Base-by-base conservation (phyloP, 176 grass and related monocot species). In the Aegilops tauschii region DNA sequence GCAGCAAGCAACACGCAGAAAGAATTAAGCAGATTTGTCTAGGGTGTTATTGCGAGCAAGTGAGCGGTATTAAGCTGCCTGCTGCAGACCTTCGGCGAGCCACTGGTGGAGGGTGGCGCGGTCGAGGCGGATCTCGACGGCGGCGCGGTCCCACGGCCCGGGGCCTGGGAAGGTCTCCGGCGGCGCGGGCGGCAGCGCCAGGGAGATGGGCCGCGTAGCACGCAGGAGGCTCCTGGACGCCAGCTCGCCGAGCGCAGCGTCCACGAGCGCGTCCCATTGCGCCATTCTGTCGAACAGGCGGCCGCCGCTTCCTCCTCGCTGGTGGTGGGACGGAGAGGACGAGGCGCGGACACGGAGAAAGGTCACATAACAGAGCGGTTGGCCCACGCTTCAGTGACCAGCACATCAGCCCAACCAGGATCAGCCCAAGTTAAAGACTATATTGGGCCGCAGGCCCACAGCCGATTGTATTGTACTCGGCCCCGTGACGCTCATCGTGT, bases 201-300 rank as follows among this genome's bases (percentile, higher is more conserved):
- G 87, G 4, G 82, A 21, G 59, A 97, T 92, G 44, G 94, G 85
- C 9, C 86, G 94, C 20, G 92, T 94, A 7, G 90, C 76, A 0
- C 94, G 92, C 70, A 97, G 92, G 36, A 94, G 92, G 78, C 78
- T 89, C 80, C 58, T 97, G 90, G 87, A 80, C 13, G 83, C 82
- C 35, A 97, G 85, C 85, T 17, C 79, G 4, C 79, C 84, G 11
- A 97, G 85, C 27, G 92, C 88, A 6, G 64, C 70, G 35, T 94
- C 90, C 52, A 97, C 89, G 75, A 91, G 89, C 1, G 27, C 45
- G 89, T 97, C 87, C 94, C 92, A 97, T 4, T 81, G 85, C 44
- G 79, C 83, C 94, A 97, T 97, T 92, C 61, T 42, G 80, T 77
- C 79, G 81, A 92, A 88, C 85, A 71, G 37, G 34, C 37, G n/a